These are phyloP conservation scores for Fraxinus albicans DNA, from an alignment of 305 asterid species.

Conservation along the genomic window DNA sequence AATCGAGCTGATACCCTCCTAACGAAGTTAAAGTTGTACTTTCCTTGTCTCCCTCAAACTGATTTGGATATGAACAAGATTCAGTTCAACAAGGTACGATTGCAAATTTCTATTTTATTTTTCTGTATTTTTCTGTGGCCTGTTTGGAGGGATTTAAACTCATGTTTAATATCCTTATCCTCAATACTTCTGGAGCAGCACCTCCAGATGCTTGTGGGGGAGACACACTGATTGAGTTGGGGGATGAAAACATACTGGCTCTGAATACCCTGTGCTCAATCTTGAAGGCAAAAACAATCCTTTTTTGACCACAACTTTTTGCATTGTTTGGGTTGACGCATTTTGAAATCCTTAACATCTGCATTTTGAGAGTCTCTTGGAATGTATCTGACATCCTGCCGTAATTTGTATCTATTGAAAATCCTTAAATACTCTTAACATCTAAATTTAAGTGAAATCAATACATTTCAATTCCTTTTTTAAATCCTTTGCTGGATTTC, in stretches of 20 bases:
- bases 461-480: not conserved
- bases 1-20: constrained; percentile 70
- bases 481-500: not conserved
- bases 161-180: not conserved
- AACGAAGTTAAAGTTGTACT: constrained; percentile 65
- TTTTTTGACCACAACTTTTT: not conserved
- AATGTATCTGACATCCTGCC: not conserved
- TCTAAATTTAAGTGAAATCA: not conserved
- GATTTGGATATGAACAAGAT: constrained; percentile 73
- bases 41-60: constrained; percentile 85
- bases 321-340: not conserved
- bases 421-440: not conserved
- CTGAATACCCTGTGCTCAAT: not conserved
- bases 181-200: not conserved
- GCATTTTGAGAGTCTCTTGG: not conserved
- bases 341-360: not conserved
- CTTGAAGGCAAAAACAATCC: not conserved
- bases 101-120: not conserved
- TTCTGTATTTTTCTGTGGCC: not conserved
- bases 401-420: too few species aligned
- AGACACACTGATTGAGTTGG: not conserved
- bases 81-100: constrained; percentile 73
- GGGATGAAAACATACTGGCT: not conserved
- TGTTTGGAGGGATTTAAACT: not conserved
- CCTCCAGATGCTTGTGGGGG: not conserved